Base-by-base conservation (phyloP, 805 yeast genomes). In the Saccharomycopsis sp. region DNA sequence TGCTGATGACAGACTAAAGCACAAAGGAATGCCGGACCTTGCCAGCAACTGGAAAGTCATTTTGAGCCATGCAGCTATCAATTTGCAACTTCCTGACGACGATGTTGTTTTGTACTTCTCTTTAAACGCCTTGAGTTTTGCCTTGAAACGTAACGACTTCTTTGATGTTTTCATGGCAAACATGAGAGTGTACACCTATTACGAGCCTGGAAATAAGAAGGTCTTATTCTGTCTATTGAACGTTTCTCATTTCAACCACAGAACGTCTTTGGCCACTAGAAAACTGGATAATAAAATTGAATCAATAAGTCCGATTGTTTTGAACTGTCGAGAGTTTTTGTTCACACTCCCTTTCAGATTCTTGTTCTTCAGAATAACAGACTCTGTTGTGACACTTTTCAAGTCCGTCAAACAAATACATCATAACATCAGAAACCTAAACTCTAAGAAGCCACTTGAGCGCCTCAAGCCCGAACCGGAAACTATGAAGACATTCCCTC, bases 371-470 rank as follows among this genome's bases (percentile, higher is more conserved):
- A 76, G 76, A 5, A 77, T 82, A 37, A 71, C 79, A 44, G 85
- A 81, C 59, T 79, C 79, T 58, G 61, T 78, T 2, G 73, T 80
- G 9, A 75, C 81, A 0, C 69, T 78, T 57, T 73, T 72, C 53
- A 82, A 82, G 62, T 73, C 83, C 0, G 66, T 73, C 4, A 73
- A 68, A 51, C 85, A 80, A 61, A 69, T 81, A 4, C 62, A 62
- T 23, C 68, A 67, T 18, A 79, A 81, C 34, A 80, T 80, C 61
- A 62, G 69, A 16, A 71, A 73, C 48, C 72, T 74, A 52, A 53
- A 54, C 3, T 14, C 53, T 3, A 69, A 68, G 46, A 59, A 65
- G 2, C 63, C 66, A 20, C 57, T 68, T 2, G 55, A 62, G 12
- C 74, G 73, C 1, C n/a, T 46, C 14, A 21, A 51, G 3, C 51